Base-by-base conservation (phyloP, 441 rosid genomes). In the Omphalea diandra region DNA sequence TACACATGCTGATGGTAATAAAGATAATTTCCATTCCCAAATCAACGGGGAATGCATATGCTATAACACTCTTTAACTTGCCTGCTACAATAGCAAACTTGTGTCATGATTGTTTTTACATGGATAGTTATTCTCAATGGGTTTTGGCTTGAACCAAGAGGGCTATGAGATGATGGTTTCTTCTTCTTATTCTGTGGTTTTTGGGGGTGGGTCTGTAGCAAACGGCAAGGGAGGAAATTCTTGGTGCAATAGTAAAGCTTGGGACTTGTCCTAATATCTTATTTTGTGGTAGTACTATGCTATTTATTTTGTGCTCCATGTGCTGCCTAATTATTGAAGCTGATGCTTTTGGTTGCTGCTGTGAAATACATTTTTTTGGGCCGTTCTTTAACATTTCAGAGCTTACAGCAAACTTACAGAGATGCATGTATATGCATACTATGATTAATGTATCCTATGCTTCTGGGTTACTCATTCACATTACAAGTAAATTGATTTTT, bases 1-100 rank as follows among this genome's bases (percentile, higher is more conserved):
- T 69, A 90, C 96, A 31, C 99, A 93, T 68, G 72, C 78, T 27
- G 98, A 95, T 81, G 99, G 99, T 95, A 89, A 44, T 26, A 36
- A 10, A 36, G 15, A 11, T 47, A 29, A 15, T 50, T 53, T 40
- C 62, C 35, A 64, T 46, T 22, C 2, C 14, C 49, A 29, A 52
- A 70, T 54, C 14, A 22, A 41, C n/a, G 12, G 44, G 65, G 47
- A 20, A 66, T 65, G 22, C 40, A 50, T 8, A n/a, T 18, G 2
- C 8, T 57, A 12, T 41, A 29, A 41, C 46, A 40, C 36, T 71
- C 18, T 55, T 36, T 55, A 52, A 40, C 12, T 46, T 36, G 26
- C 11, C 56, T 5, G 27, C 31, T 18, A 9, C 20, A 35, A 40
- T 1, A 15, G n/a, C 7, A 53, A 35, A 33, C 1, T 35, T 66